Evolutionary conservation across 805 yeast genomes (phyloP).

Genomic region (Candida qinlingensis): DNA sequence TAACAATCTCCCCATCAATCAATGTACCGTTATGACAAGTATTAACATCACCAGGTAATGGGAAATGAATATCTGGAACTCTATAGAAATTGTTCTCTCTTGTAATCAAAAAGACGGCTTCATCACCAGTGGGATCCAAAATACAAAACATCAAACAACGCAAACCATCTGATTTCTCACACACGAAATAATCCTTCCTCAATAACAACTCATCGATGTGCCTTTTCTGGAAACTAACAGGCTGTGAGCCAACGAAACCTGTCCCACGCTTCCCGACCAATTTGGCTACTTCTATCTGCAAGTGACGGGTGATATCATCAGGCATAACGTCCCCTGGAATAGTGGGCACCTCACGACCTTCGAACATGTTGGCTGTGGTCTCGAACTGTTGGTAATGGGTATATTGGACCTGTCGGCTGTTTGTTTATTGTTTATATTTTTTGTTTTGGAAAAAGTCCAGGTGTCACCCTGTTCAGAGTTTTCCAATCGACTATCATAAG

Average conservation of each 20-base stretch:
- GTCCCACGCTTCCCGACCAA: constrained; percentile 47
- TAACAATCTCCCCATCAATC: constrained; percentile 90
- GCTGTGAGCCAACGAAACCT: constrained; percentile 89
- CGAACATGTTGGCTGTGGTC: constrained; percentile 6
- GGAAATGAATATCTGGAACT: constrained; percentile 83
- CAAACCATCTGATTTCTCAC: constrained; percentile 94
- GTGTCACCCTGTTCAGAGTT: neutral
- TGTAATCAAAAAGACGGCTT: constrained; percentile 84
- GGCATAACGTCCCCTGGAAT: constrained; percentile 85
- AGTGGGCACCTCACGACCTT: constrained; percentile 57
- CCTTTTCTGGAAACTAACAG: constrained; percentile 77
- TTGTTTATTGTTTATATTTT: neutral
- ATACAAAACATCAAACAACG: constrained; percentile 70
- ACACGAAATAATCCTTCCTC: constrained; percentile 80
- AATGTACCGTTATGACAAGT: constrained; percentile 81
- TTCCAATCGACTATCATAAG: too few relatives aligned
- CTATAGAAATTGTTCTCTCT: constrained; percentile 83
- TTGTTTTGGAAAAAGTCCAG: neutral
- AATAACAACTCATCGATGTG: constrained; percentile 62
- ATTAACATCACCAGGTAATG: constrained; percentile 44
- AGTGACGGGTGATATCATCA: constrained; percentile 59
- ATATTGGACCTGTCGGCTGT: neutral
- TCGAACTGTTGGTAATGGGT: neutral
- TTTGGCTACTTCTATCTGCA: constrained; percentile 63
- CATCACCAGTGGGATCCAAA: constrained; percentile 68